Percentiles rank a stretch among this genome's conserved stretches.
Evolutionary conservation across 371 early-diverging fungal species (phyloP).

Genomic region (Haplosporangium sp.): DNA sequence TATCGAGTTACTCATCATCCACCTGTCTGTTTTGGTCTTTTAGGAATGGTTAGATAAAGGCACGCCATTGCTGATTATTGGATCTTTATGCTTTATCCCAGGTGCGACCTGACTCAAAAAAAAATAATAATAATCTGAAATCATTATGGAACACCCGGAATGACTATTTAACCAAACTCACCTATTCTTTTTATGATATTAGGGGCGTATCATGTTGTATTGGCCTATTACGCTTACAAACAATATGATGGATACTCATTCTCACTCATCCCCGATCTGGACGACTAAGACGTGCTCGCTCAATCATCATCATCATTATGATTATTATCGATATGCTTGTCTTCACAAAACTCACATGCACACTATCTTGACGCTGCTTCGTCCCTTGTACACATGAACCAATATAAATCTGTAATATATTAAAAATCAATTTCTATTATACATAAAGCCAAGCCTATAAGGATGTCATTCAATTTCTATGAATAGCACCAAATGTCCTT

Average conservation of each 20-base stretch:
- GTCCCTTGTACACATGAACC: too few species aligned
- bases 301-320: background rate
- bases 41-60: slow-evolving; percentile 71
- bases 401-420: slow-evolving; percentile 6
- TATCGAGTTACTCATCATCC: background rate
- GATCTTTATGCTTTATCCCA: slow-evolving; percentile 67
- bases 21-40: background rate
- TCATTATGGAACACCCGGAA: background rate
- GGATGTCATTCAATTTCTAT: too few species aligned
- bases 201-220: slow-evolving; percentile 57
- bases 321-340: too few species aligned
- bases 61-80: slow-evolving; percentile 62
- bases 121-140: background rate
- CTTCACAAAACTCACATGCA: too few species aligned
- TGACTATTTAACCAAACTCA: background rate
- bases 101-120: slow-evolving; percentile 26
- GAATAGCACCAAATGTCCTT: background rate
- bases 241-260: slow-evolving; percentile 60
- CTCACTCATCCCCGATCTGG: slow-evolving; percentile 56
- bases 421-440: background rate
- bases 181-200: background rate
- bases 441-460: too few species aligned
- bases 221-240: slow-evolving; percentile 59
- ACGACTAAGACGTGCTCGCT: slow-evolving; percentile 24
- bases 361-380: too few species aligned